Evolutionary conservation across 1,284 basidiomycete genomes (phyloP), one percentile per base, ranked within the genome.

Genomic region (Boletus sp.): DNA sequence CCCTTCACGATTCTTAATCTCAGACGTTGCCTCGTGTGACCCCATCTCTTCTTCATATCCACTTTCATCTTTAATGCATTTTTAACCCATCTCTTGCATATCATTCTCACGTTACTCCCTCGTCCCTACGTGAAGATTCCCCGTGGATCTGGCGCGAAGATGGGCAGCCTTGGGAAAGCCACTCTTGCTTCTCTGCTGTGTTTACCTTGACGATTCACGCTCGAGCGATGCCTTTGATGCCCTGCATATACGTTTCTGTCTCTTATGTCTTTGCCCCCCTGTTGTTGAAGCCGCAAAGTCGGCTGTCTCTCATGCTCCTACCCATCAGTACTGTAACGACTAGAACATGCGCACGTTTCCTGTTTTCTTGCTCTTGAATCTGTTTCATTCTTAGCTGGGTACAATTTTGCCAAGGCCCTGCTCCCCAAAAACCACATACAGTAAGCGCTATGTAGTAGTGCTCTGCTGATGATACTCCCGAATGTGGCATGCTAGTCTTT

Each of bases 321-420:
- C 61, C 64, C 55, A 63, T 63, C 65, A 74, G 72, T 76, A 75
- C 57, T 85, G 84, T 85, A 85, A 86, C 78, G 80, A 84, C 80
- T 84, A 86, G 83, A 62, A 84, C 78, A 86, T 83, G 80, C 80
- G 78, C 75, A 63, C 67, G 55, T 71, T 62, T 72, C 67, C 70
- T 65, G 67, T 63, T 58, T 64, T 71, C 73, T 67, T 64, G 65
- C 66, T 67, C 65, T 65, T 59, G 63, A 67, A 61, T 64, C 63
- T 63, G 69, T 59, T 68, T 68, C 58, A 61, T 61, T 62, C 65
- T 61, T 62, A 65, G 45, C 53, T 16, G 50, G 51, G 51, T 61
- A 63, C 57, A 57, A 57, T 57, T 53, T 51, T 61, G 57, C 47
- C 53, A 50, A 59, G 44, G 44, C 50, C 52, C 48, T 53, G 18